phyloP scores from a whole-genome alignment of 305 asterid genomes.

The Plantago lanceolata region DNA sequence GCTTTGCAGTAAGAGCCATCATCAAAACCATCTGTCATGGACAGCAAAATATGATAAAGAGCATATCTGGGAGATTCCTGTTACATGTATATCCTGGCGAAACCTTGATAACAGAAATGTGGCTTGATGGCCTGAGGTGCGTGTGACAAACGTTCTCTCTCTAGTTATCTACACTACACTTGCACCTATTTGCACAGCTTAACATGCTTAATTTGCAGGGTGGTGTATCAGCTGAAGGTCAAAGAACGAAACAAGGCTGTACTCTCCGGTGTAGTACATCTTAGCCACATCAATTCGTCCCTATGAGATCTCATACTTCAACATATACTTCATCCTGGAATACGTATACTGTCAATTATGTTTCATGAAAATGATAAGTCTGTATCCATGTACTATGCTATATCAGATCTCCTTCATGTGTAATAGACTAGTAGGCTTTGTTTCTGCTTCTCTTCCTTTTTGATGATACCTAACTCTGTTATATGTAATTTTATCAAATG shows the following conservation, averaged over 20 bases:
- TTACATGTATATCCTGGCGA: conserved; percentile 92
- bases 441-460: no score
- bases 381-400: background rate
- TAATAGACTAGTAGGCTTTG: no score
- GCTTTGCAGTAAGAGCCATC: conserved; percentile 82
- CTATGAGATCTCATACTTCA: conserved; percentile 35
- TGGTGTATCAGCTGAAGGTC: conserved; percentile 77
- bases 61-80: conserved; percentile 67
- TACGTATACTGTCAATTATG: background rate
- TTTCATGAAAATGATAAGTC: background rate
- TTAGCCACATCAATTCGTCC: conserved; percentile 49
- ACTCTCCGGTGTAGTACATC: conserved; percentile 71
- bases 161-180: background rate
- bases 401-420: background rate
- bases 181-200: conserved; percentile 23
- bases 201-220: conserved; percentile 55
- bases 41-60: conserved; percentile 63
- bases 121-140: conserved; percentile 78
- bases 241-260: conserved; percentile 76
- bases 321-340: conserved; percentile 16
- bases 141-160: conserved; percentile 3
- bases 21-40: conserved; percentile 65
- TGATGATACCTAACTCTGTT: no score
- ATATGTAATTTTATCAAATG: no score
- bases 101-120: conserved; percentile 83